Conservation (phyloP, 495 filamentous ascomycete genomes). For the Daldinia bambusicola region DNA sequence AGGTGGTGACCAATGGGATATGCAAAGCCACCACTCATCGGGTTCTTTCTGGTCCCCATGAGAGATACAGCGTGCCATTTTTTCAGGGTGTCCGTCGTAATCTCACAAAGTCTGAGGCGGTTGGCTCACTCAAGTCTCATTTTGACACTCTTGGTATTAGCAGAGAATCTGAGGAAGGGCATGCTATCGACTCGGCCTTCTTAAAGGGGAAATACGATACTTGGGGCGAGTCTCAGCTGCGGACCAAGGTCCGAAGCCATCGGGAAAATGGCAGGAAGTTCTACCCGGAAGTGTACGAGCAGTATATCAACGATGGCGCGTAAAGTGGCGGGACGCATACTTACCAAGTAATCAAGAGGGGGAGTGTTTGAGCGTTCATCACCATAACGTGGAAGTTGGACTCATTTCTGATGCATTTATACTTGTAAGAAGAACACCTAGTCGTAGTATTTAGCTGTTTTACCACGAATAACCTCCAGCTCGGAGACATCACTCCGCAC, state of each 20-base stretch:
- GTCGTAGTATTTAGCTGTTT: slow-evolving; percentile 47
- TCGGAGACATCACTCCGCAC: slow-evolving; percentile 39
- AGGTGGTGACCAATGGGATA: slow-evolving; percentile 63
- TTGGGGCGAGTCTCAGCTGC: slow-evolving; percentile 59
- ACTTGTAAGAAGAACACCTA: slow-evolving; percentile 16
- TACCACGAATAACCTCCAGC: slow-evolving; percentile 46
- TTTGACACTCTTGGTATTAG: slow-evolving; percentile 39
- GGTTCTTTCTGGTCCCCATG: slow-evolving; percentile 50
- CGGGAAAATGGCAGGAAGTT: slow-evolving; percentile 55
- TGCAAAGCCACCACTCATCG: slow-evolving; percentile 65
- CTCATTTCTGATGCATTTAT: neutral
- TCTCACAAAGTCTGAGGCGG: slow-evolving; percentile 53
- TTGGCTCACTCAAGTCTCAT: slow-evolving; percentile 46
- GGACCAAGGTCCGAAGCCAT: slow-evolving; percentile 59
- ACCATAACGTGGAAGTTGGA: neutral
- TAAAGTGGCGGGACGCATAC: slow-evolving; percentile 9
- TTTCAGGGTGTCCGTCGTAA: slow-evolving; percentile 58
- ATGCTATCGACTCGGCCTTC: slow-evolving; percentile 56
- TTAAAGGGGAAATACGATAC: slow-evolving; percentile 57
- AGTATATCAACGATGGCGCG: slow-evolving; percentile 52
- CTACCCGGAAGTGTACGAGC: slow-evolving; percentile 53
- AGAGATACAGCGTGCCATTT: slow-evolving; percentile 59
- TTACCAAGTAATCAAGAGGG: neutral
- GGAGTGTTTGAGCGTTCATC: neutral
- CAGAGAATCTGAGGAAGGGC: slow-evolving; percentile 37